These are phyloP conservation scores for Suillus tomentosus DNA, from an alignment of 768 basidiomycete genomes.

Conservation along the genomic window DNA sequence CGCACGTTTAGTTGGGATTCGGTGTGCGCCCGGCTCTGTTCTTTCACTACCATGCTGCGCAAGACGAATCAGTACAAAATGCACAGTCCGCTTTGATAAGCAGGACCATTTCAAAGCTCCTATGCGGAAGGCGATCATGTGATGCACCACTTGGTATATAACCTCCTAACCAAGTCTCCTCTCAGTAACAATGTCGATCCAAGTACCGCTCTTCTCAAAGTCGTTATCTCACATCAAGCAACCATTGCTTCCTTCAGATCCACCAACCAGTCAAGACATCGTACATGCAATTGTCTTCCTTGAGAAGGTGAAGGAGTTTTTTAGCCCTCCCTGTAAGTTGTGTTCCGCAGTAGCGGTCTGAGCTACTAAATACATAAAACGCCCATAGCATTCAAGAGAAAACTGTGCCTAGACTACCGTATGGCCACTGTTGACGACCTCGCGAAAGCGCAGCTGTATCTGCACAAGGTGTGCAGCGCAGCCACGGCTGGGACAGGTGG, in stretches of 20 bases:
- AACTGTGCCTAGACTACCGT: background rate
- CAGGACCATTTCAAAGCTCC: too few relatives aligned
- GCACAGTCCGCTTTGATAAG: too few relatives aligned
- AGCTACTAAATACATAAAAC: background rate
- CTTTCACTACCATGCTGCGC: too few relatives aligned
- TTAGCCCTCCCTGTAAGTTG: background rate
- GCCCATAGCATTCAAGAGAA: background rate
- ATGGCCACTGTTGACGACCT: background rate
- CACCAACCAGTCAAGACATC: background rate
- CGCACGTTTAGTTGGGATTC: too few relatives aligned
- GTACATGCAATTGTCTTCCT: background rate
- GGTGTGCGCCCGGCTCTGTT: too few relatives aligned
- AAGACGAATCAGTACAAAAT: too few relatives aligned
- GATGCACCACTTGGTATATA: too few relatives aligned
- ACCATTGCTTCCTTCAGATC: background rate
- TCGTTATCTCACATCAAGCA: background rate
- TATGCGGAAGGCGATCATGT: too few relatives aligned
- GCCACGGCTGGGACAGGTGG: background rate
- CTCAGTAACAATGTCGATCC: background rate
- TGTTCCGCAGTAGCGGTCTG: background rate
- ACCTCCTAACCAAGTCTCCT: too few relatives aligned
- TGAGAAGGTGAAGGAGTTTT: background rate
- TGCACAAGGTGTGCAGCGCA: background rate
- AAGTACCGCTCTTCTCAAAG: background rate
- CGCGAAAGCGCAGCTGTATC: background rate